A percentile compares a stretch with the other conserved stretches of the same genome.
These are phyloP conservation scores for Penicillium riverlandense DNA, from an alignment of 495 filamentous ascomycete genomes.

Conservation along the genomic window DNA sequence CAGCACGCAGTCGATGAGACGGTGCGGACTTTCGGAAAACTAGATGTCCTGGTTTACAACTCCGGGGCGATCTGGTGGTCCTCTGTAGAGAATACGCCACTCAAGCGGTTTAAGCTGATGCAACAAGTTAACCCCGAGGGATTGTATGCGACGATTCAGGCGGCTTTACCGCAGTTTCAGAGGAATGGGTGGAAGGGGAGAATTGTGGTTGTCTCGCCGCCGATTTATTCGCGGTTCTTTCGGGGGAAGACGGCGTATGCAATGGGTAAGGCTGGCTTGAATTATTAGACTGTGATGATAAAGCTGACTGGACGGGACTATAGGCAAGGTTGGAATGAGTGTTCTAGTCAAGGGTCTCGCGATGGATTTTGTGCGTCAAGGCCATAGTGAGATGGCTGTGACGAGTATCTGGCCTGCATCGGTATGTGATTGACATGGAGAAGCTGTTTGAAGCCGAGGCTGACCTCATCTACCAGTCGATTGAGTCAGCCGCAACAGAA, in stretches of 20 bases:
- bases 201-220: constrained; percentile 76
- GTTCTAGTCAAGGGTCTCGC: constrained; percentile 74
- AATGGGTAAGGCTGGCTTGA: constrained; percentile 46
- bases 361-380: constrained; percentile 73
- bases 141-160: constrained; percentile 54
- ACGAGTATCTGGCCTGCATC: constrained; percentile 77
- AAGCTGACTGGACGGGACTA: not conserved
- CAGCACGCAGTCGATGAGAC: constrained; percentile 54
- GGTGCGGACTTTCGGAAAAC: constrained; percentile 50
- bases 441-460: not conserved
- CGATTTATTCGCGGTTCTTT: constrained; percentile 81
- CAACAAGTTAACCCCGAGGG: constrained; percentile 76
- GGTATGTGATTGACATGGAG: constrained; percentile 34
- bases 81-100: constrained; percentile 62
- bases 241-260: constrained; percentile 83
- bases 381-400: constrained; percentile 60
- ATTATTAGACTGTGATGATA: not conserved
- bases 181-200: constrained; percentile 48
- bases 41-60: constrained; percentile 78
- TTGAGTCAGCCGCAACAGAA: constrained; percentile 68
- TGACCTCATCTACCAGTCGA: constrained; percentile 35
- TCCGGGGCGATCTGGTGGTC: constrained; percentile 86
- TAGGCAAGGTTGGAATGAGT: constrained; percentile 72
- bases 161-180: constrained; percentile 54
- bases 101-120: constrained; percentile 76